Conservation (phyloP, 2,329 filamentous ascomycete genomes). For the Aspergillus carbonarius region DNA sequence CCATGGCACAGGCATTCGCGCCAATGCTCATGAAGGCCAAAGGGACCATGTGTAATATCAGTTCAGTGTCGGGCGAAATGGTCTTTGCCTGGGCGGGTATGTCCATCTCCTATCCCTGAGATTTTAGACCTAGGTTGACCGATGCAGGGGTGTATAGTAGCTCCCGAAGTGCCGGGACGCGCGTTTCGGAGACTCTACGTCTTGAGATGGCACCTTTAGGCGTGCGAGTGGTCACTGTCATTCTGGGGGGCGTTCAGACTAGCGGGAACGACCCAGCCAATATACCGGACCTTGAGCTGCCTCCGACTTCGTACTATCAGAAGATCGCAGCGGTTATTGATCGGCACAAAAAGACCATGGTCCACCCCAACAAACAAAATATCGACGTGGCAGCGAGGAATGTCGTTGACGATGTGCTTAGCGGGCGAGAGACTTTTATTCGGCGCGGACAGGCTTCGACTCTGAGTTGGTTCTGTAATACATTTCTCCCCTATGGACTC, state of each 20-base stretch:
- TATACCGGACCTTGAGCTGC: neutral
- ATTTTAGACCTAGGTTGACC: neutral
- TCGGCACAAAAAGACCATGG: constrained; percentile 1
- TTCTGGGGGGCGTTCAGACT: constrained; percentile 3
- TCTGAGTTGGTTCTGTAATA: constrained; percentile 2
- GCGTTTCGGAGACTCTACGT: constrained; percentile 4
- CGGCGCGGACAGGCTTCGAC: constrained; percentile 3
- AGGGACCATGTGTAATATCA: constrained; percentile 6
- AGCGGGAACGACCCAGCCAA: neutral
- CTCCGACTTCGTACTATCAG: constrained; percentile 1
- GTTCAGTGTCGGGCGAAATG: constrained; percentile 1
- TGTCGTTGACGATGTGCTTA: neutral
- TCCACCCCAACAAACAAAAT: constrained; percentile 1
- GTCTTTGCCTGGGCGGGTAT: constrained; percentile 6
- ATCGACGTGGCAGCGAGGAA: neutral
- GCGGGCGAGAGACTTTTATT: neutral
- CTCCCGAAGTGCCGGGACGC: neutral
- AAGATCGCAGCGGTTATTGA: neutral
- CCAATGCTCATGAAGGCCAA: constrained; percentile 22
- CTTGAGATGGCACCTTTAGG: constrained; percentile 5
- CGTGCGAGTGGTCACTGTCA: neutral
- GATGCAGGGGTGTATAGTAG: constrained; percentile 3
- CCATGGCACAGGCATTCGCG: constrained; percentile 38
- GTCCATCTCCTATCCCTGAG: neutral
- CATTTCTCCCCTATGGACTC: neutral